Evolutionary conservation across 352 stramenopile species (phyloP).

Genomic region (Blastocystis sp.): DNA sequence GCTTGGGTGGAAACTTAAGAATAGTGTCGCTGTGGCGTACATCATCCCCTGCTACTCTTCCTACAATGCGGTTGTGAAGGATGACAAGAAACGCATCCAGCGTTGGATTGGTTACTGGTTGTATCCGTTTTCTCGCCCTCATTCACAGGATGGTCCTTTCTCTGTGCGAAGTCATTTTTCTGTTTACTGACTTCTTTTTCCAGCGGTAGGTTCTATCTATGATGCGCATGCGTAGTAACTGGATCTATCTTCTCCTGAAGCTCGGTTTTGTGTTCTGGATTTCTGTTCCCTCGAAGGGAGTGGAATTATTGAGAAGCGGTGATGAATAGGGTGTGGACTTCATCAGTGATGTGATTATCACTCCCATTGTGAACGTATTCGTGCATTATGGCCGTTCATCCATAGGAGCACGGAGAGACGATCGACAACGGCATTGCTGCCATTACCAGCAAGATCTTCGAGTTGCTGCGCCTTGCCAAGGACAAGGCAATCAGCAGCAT

Average conservation of each 20-base stretch:
- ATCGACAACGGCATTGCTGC: not conserved
- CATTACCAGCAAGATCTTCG: not conserved
- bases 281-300: constrained; percentile 2
- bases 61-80: not conserved
- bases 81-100: not conserved
- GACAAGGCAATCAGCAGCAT: not conserved
- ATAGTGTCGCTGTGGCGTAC: not conserved
- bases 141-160: not conserved
- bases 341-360: not conserved
- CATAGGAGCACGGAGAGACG: not conserved
- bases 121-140: not conserved
- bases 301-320: not conserved
- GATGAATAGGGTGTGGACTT: not conserved
- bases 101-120: constrained; percentile 12
- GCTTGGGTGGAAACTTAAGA: too few relatives aligned
- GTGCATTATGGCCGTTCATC: not conserved
- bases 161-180: constrained; percentile 1
- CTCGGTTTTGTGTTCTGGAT: not conserved
- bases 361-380: not conserved
- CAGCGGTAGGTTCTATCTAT: not conserved
- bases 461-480: not conserved
- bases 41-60: constrained; percentile 17
- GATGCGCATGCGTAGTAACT: not conserved
- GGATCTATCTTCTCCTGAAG: constrained; percentile 5
- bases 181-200: not conserved